Base-by-base conservation (phyloP, 768 basidiomycete genomes). In the Russula compacta region DNA sequence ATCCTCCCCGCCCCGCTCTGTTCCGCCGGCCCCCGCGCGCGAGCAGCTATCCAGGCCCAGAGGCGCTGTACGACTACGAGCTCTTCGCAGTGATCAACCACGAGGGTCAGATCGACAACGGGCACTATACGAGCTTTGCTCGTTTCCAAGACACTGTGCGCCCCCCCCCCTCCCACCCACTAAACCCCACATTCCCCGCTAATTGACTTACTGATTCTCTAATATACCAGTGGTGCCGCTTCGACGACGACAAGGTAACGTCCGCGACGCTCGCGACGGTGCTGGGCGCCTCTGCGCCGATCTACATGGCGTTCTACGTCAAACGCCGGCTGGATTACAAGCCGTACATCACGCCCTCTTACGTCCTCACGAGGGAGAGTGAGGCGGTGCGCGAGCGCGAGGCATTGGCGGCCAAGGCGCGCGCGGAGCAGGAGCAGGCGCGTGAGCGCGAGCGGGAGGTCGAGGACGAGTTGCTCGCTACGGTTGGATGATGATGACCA, bases 221-320 rank as follows among this genome's bases (percentile, higher is more conserved):
- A 2, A 17, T 43, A 57, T 35, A 35, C 14, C 71, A 95, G 86
- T 98, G 92, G 92, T 95, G 89, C 74, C 86, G 86, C 24, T 93
- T 92, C 72, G 93, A 97, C 71, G 94, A 97, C 69, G 93, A 95
- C 68, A 95, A 91, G 73, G 91, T 95, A 10, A 84, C 84, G 0
- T 80, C 79, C 21, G 83, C 92, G 11, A 86, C 77, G 29, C 77
- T 94, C 21, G 77, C 80, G 8, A 79, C 80, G 1, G 88, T 87
- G 57, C 77, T 94, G 44, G 75, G 72, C 29, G 38, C 53, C 2
- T 56, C 59, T 52, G 91, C 92, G 19, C 79, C 83, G 52, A 87
- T 91, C 6, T 95, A 95, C 72, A 95, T 95, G 93, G 91, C 92
- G 64, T 94, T 95, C 75, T 97, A 95, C 70, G 90, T 92, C 63